phyloP scores from a whole-genome alignment of 2,329 filamentous ascomycete species.

The Grosmannia huntii region DNA sequence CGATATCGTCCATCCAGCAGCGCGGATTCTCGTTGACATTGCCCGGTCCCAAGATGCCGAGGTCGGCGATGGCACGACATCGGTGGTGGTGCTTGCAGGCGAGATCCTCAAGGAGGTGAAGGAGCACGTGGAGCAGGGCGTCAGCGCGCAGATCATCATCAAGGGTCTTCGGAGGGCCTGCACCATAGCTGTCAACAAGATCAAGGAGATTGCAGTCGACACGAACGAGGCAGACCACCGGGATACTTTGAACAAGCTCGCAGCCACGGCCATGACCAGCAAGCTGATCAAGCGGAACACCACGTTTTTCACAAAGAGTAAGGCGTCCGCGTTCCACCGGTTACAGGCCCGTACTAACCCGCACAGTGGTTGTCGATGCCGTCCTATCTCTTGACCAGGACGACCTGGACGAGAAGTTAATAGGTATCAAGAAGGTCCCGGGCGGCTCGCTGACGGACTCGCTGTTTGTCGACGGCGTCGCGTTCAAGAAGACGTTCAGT shows the following conservation, averaged over 20 bases:
- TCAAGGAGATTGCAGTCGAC: constrained; percentile 91
- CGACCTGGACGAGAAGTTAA: constrained; percentile 94
- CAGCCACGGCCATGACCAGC: constrained; percentile 96
- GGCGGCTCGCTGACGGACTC: constrained; percentile 94
- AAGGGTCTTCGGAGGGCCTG: constrained; percentile 86
- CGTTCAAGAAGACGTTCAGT: constrained; percentile 99
- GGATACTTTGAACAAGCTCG: constrained; percentile 80
- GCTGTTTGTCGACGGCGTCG: constrained; percentile 92
- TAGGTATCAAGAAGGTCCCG: constrained; percentile 96
- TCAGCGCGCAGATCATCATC: constrained; percentile 95
- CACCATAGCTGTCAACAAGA: constrained; percentile 90
- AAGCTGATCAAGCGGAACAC: constrained; percentile 98
- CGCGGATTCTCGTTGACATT: constrained; percentile 94
- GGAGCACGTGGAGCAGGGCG: constrained; percentile 90
- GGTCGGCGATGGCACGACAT: constrained; percentile 95
- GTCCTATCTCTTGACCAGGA: constrained; percentile 92
- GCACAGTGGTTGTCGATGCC: constrained; percentile 80
- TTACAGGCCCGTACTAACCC: constrained; percentile 20
- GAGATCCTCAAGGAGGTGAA: constrained; percentile 96
- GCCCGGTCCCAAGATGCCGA: constrained; percentile 98
- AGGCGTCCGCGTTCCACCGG: constrained; percentile 15
- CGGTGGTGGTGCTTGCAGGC: constrained; percentile 91
- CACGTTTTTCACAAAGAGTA: constrained; percentile 94
- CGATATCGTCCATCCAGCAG: constrained; percentile 95
- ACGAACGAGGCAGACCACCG: constrained; percentile 71